These are phyloP conservation scores for Aaosphaeria arxii DNA, from an alignment of 2,329 filamentous ascomycete genomes.

Conservation along the genomic window DNA sequence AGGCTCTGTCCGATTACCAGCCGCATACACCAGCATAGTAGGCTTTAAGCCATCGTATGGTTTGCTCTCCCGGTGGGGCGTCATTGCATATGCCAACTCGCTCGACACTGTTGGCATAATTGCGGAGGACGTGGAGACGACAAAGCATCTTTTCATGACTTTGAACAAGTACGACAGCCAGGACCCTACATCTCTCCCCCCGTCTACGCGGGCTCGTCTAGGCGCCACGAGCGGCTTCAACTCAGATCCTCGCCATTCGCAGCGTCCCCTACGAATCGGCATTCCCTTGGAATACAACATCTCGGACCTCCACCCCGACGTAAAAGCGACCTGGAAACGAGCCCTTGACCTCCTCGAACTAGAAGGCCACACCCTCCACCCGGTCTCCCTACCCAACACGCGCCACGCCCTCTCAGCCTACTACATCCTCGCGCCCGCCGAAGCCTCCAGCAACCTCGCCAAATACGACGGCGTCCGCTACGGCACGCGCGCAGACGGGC, in stretches of 20 bases:
- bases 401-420: slow-evolving; percentile 86
- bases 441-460: slow-evolving; percentile 92
- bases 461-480: slow-evolving; percentile 98
- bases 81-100: slow-evolving; percentile 89
- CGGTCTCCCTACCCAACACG: slow-evolving; percentile 79
- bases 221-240: background rate
- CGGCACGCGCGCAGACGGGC: slow-evolving; percentile 57
- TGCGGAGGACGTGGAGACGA: slow-evolving; percentile 53
- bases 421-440: slow-evolving; percentile 91
- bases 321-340: slow-evolving; percentile 67
- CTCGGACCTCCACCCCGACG: slow-evolving; percentile 66
- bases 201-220: slow-evolving; percentile 51
- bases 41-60: slow-evolving; percentile 94
- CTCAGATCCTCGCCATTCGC: background rate
- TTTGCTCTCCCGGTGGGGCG: slow-evolving; percentile 78
- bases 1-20: slow-evolving; percentile 81
- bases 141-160: slow-evolving; percentile 41
- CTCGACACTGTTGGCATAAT: slow-evolving; percentile 85
- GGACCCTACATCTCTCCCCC: slow-evolving; percentile 72
- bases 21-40: slow-evolving; percentile 77
- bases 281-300: slow-evolving; percentile 82
- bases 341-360: slow-evolving; percentile 59
- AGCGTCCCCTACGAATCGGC: slow-evolving; percentile 46
- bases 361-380: slow-evolving; percentile 68
- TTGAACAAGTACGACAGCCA: slow-evolving; percentile 61